phyloP scores from a whole-genome alignment of 257 asterid genomes.

The Solanum ahanhuiri region DNA sequence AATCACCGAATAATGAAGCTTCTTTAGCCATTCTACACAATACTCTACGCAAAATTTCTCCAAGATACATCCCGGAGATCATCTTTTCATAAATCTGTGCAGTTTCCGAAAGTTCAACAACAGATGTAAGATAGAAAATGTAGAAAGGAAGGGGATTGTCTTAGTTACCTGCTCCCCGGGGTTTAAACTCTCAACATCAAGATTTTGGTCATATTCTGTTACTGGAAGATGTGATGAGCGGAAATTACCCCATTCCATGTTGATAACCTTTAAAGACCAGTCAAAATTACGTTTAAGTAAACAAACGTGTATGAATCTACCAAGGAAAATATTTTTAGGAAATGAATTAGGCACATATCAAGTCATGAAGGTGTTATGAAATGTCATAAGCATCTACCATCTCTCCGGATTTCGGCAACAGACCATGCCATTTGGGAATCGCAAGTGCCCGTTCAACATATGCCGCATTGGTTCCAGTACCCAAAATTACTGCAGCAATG shows the following conservation, averaged over 20 bases:
- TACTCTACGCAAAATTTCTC: constrained; percentile 87
- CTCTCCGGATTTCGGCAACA: constrained; percentile 63
- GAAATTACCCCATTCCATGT: constrained; percentile 98
- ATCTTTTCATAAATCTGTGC: constrained; percentile 77
- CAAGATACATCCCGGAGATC: constrained; percentile 92
- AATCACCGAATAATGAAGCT: constrained; percentile 67
- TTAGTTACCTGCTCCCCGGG: constrained; percentile 82
- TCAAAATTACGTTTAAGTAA: background rate
- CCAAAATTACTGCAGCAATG: constrained; percentile 81
- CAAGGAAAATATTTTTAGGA: background rate
- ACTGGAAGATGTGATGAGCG: constrained; percentile 79
- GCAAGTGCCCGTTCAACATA: constrained; percentile 72
- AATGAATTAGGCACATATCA: background rate
- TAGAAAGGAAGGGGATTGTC: background rate
- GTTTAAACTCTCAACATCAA: constrained; percentile 77
- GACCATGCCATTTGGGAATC: constrained; percentile 83
- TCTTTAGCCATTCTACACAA: constrained; percentile 75
- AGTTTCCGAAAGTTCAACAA: constrained; percentile 1
- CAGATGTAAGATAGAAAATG: background rate
- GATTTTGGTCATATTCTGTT: constrained; percentile 63
- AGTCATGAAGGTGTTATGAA: background rate
- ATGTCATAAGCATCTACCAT: constrained; percentile 40
- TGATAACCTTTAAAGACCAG: constrained; percentile 50
- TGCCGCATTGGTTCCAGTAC: constrained; percentile 97
- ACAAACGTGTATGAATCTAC: background rate